These are phyloP conservation scores for Auriscalpium vulgare DNA, from an alignment of 768 basidiomycete genomes.

Conservation along the genomic window DNA sequence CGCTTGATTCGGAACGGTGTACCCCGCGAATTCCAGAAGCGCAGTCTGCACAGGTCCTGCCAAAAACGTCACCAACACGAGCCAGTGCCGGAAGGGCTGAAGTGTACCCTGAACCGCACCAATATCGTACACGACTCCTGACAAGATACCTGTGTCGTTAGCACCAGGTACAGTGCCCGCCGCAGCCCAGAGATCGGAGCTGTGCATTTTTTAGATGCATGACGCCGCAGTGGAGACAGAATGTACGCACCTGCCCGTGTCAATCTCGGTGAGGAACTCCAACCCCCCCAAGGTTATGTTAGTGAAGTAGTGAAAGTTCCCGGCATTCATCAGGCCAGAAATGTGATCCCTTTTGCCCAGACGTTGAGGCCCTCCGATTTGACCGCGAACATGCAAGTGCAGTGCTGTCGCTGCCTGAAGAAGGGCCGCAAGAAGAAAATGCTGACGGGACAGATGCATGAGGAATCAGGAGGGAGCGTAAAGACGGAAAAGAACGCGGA, in stretches of 20 bases:
- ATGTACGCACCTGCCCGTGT: constrained; percentile 36
- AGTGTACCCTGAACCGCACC: constrained; percentile 30
- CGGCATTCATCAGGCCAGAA: constrained; percentile 19
- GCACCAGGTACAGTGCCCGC: constrained; percentile 35
- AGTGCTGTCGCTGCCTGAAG: not conserved
- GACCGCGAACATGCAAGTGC: not conserved
- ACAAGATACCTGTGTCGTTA: constrained; percentile 27
- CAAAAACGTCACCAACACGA: not conserved
- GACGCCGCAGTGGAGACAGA: not conserved
- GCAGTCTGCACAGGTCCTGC: constrained; percentile 38
- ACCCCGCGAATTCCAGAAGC: constrained; percentile 35
- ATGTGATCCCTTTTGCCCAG: constrained; percentile 23
- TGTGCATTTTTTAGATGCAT: constrained; percentile 16
- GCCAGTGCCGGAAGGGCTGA: not conserved
- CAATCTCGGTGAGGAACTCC: constrained; percentile 28
- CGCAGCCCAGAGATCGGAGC: constrained; percentile 61
- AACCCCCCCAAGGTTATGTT: constrained; percentile 32
- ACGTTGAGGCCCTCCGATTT: not conserved
- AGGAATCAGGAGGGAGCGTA: not conserved
- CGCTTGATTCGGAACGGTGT: constrained; percentile 36
- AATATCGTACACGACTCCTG: constrained; percentile 44
- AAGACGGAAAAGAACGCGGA: not conserved
- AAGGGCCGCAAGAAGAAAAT: not conserved
- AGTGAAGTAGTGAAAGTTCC: constrained; percentile 28
- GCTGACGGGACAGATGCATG: not conserved